These are phyloP conservation scores for Candida vartiovaarae DNA, from an alignment of 805 yeast genomes.

Conservation along the genomic window DNA sequence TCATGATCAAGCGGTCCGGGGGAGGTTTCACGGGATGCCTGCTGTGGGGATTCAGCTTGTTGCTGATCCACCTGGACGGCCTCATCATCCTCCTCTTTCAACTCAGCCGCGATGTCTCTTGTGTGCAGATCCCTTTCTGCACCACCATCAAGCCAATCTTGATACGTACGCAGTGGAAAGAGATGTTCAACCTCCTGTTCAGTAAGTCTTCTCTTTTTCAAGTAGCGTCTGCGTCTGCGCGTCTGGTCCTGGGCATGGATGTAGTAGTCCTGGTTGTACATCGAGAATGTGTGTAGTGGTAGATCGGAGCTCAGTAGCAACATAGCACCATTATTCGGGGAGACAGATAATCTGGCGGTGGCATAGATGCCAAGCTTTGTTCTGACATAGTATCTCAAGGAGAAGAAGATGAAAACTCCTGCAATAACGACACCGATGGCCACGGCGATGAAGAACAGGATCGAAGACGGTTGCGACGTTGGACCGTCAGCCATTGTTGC, in stretches of 20 bases:
- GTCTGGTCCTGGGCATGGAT: conserved; percentile 13
- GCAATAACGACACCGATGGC: conserved; percentile 58
- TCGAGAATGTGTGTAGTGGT: conserved; percentile 18
- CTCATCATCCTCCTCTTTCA: conserved; percentile 26
- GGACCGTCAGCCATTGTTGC: too few relatives aligned
- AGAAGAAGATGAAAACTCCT: conserved; percentile 48
- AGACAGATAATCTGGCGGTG: conserved; percentile 18
- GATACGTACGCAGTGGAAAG: conserved; percentile 52
- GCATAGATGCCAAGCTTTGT: conserved; percentile 45
- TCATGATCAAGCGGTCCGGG: not conserved
- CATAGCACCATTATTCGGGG: conserved; percentile 9
- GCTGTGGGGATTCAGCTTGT: not conserved
- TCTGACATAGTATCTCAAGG: conserved; percentile 52
- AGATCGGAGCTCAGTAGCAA: conserved; percentile 19
- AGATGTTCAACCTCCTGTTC: conserved; percentile 51
- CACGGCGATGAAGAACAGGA: conserved; percentile 55
- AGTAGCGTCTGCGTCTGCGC: conserved; percentile 35
- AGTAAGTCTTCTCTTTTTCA: conserved; percentile 44
- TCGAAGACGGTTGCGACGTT: conserved; percentile 46
- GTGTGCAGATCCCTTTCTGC: conserved; percentile 40
- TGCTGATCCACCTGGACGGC: conserved; percentile 4
- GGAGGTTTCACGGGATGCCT: not conserved
- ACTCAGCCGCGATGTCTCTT: conserved; percentile 38
- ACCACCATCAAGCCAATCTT: conserved; percentile 57
- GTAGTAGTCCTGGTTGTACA: conserved; percentile 13